A percentile compares a stretch with the other conserved stretches of the same genome.
Evolutionary conservation across 78 protist genomes (phyloP).

Genomic region (Chrysochromulina tobinii): DNA sequence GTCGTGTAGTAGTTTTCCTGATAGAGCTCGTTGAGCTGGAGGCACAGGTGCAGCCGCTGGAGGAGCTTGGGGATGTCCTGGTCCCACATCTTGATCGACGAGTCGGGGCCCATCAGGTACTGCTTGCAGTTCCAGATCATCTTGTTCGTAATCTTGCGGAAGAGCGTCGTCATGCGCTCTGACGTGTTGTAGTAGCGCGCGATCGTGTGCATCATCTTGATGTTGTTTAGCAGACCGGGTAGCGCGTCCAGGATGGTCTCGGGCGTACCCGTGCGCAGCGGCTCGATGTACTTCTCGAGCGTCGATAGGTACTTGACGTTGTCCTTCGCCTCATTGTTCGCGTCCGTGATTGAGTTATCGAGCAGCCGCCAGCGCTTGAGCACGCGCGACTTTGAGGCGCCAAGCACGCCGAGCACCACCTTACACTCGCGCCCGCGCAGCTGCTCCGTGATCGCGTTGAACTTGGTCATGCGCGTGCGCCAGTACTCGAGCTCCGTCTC

Average conservation of each 20-base stretch:
- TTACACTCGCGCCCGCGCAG: constrained; percentile 15
- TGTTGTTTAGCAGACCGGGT: constrained; percentile 54
- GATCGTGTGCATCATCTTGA: constrained; percentile 62
- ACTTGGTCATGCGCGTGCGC: constrained; percentile 68
- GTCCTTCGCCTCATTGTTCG: constrained; percentile 73
- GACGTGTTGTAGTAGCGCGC: constrained; percentile 69
- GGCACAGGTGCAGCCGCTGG: constrained; percentile 2
- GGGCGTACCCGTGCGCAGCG: constrained; percentile 62
- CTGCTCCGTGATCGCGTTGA: constrained; percentile 64
- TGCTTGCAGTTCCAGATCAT: constrained; percentile 57
- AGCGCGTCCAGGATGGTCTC: constrained; percentile 31
- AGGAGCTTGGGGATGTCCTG: not conserved
- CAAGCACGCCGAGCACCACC: constrained; percentile 41
- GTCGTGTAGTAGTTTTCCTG: constrained; percentile 15
- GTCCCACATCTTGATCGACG: constrained; percentile 27
- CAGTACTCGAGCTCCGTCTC: constrained; percentile 70
- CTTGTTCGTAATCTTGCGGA: constrained; percentile 68
- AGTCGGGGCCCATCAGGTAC: constrained; percentile 11
- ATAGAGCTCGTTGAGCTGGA: constrained; percentile 46
- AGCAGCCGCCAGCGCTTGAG: constrained; percentile 42
- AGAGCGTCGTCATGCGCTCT: constrained; percentile 62
- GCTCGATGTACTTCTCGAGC: constrained; percentile 62
- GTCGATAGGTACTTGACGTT: constrained; percentile 64
- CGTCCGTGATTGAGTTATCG: constrained; percentile 45
- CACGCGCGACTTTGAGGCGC: constrained; percentile 14